Base-by-base conservation (phyloP, 306 rosid genomes). In the Macrotyloma uniflorum region DNA sequence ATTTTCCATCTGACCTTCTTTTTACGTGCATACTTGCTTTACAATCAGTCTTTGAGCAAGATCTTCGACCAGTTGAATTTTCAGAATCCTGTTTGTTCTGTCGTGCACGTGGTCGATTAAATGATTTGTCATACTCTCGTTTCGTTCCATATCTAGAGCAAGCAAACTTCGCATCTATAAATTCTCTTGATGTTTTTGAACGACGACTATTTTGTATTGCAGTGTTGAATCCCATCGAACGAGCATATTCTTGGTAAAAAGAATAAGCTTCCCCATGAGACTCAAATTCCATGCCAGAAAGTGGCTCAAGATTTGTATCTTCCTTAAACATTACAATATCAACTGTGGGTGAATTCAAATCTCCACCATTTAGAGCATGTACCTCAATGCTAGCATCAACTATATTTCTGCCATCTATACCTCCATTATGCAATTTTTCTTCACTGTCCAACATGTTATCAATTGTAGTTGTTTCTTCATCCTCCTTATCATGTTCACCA, bases 11-110 rank as follows among this genome's bases (percentile, higher is more conserved):
- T 11, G 88, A 51, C 83, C 93, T 91, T 87, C 99, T 89, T 91
- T 95, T 95, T 76, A 95, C 99, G 84, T 95, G 99, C 99, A 95
- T 93, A 83, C 97, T 89, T 80, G 99, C 99, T 91, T 93, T 95
- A 81, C 99, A 95, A 20, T 93, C 99, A 46, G 98, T 95, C 89
- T 95, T 95, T 43, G 99, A 88, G 74, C 99, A 91, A 32, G 99
- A 93, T 70, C 99, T 87, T 76, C 99, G 91, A 77, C 97, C 93
- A 32, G 93, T 92, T 71, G 91, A 85, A 86, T 88, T 92, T 74
- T 95, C 98, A 72, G 93, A 86, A 58, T 95, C 99, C 79, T 87
- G 97, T 85, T 95, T 95, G 93, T 72, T 85, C 89, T 93, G 99
- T 58, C 99, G 86, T 19, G 97, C 85, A 26, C 98, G 97, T 28